Percentiles rank a stretch among this genome's conserved stretches.
Conservation (phyloP, 768 basidiomycete genomes). For the Lactarius sp. region DNA sequence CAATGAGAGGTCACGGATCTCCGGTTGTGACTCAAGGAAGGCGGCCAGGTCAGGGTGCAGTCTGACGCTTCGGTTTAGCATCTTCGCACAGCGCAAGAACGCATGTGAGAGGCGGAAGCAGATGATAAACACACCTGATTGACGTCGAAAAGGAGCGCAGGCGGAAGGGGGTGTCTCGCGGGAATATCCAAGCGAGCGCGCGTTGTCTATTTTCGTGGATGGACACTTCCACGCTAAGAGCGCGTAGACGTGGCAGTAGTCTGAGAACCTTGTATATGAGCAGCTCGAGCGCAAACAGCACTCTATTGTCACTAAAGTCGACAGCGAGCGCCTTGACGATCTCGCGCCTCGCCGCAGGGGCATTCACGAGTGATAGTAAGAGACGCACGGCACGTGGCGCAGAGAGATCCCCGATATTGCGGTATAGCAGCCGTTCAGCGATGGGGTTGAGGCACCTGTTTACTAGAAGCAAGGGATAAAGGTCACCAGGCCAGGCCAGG, state of each 20-base stretch:
- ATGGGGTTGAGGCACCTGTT: slow-evolving; percentile 31
- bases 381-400: slow-evolving; percentile 35
- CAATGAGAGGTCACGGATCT: slow-evolving; percentile 49
- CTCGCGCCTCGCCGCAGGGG: slow-evolving; percentile 32
- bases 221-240: slow-evolving; percentile 47
- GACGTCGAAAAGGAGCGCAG: slow-evolving; percentile 51
- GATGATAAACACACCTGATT: slow-evolving; percentile 39
- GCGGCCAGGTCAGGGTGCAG: slow-evolving; percentile 39
- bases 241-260: slow-evolving; percentile 36
- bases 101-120: background rate
- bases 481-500: slow-evolving; percentile 23
- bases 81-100: background rate
- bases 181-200: slow-evolving; percentile 44
- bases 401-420: slow-evolving; percentile 34
- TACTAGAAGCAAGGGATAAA: slow-evolving; percentile 25
- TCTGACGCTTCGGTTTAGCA: background rate
- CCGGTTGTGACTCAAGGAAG: slow-evolving; percentile 49
- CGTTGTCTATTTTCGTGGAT: slow-evolving; percentile 10
- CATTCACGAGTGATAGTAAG: slow-evolving; percentile 39
- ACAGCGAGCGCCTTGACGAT: slow-evolving; percentile 47
- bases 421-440: slow-evolving; percentile 36
- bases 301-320: slow-evolving; percentile 35
- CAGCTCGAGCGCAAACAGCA: slow-evolving; percentile 46
- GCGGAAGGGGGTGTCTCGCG: slow-evolving; percentile 37
- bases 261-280: slow-evolving; percentile 45